Conservation (phyloP, 345 rosid genomes). For the Chamaenerion angustifolium region DNA sequence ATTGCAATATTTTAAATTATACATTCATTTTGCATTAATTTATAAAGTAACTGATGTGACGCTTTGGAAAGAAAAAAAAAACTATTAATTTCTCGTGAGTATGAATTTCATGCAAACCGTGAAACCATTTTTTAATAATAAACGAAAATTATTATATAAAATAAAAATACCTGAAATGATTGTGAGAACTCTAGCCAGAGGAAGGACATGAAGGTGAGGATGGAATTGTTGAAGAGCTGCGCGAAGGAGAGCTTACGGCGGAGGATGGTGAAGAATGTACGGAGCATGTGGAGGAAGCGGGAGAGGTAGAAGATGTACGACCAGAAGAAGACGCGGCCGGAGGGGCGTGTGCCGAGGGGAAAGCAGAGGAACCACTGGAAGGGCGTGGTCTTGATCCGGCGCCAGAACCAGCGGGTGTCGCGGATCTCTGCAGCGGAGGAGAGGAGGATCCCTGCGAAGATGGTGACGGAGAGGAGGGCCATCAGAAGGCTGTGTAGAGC, state of each 20-base stretch:
- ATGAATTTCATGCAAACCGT: no score
- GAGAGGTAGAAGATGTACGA: constrained; percentile 74
- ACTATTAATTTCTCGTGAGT: no score
- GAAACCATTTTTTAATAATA: no score
- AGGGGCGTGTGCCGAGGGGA: constrained; percentile 80
- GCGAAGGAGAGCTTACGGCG: constrained; percentile 36
- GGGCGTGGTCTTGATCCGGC: constrained; percentile 47
- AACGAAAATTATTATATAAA: neutral
- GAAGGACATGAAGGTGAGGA: constrained; percentile 49
- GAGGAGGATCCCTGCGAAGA: constrained; percentile 66
- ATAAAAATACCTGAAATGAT: constrained; percentile 35
- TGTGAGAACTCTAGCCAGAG: constrained; percentile 87
- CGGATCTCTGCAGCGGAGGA: constrained; percentile 79
- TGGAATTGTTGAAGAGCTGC: constrained; percentile 55
- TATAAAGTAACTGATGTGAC: no score
- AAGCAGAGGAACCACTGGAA: constrained; percentile 91
- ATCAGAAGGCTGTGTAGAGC: constrained; percentile 57
- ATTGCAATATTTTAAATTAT: no score
- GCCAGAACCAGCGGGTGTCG: constrained; percentile 81
- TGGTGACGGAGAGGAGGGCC: constrained; percentile 48
- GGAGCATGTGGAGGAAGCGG: constrained; percentile 65
- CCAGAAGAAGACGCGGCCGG: constrained; percentile 98
- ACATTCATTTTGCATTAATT: no score
- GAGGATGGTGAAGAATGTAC: constrained; percentile 45
- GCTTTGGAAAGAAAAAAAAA: no score